Base-by-base conservation (phyloP, 2,329 filamentous ascomycete genomes). In the Fusarium sp. region DNA sequence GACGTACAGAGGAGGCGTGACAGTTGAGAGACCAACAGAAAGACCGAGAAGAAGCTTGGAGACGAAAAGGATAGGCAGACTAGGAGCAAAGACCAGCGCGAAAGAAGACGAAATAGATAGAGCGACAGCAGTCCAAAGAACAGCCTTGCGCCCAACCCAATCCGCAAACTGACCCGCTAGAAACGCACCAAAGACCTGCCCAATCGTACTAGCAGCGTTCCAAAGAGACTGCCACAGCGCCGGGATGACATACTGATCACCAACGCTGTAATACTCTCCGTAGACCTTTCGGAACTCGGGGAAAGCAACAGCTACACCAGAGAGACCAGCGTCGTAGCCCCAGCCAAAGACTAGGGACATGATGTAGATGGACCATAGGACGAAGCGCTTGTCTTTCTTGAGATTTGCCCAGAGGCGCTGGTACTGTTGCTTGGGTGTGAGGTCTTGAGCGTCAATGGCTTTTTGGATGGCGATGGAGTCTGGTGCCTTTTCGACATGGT, bases 191-290 rank as follows among this genome's bases (percentile, higher is more conserved):
- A 79, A 63, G 3, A 79, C 49, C 31, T 79, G 78, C 0, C 81
- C 81, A 12, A 83, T 82, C 11, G 80, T 82, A 35, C 78, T 81
- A 11, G 80, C 81, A 7, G 81, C 80, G 56, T 82, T 82, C 81
- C 81, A 82, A 13, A 83, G 78, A 48, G 80, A 81, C 63, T 82
- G 81, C 80, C 81, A 83, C 0, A 82, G 76, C 4, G 82, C 81
- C 0, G 81, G 81, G 41, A 83, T 82, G 12, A 82, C 77, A 55
- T 67, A 79, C 38, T 77, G 75, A 33, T 80, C 77, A 8, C 78
- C 80, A 3, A 75, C 72, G 0, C 72, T 66, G 31, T 80, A 82
- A 57, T 81, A 82, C 20, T 82, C 72, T 15, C 81, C 81, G 22
- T 82, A 82, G 3, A 73, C 78, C 58, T 81, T 77, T 39, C 80